Evolutionary conservation across 2,329 filamentous ascomycete species (phyloP).

Genomic region (Trichophyton simii): DNA sequence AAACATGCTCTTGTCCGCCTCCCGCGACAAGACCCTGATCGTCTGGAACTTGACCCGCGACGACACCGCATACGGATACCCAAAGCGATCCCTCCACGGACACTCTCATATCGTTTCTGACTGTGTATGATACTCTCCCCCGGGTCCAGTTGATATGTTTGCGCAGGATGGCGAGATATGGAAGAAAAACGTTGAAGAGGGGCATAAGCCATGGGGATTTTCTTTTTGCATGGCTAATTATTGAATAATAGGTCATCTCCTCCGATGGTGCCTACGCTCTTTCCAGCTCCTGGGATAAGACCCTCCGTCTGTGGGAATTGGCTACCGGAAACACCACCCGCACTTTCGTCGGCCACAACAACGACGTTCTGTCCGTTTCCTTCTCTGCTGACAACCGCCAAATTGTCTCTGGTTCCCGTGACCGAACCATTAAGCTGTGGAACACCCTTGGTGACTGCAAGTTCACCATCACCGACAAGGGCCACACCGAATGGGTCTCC

Average conservation of each 20-base stretch:
- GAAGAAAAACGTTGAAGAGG: not conserved
- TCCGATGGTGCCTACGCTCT: conserved; percentile 98
- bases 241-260: conserved; percentile 68
- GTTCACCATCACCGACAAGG: conserved; percentile 99
- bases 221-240: conserved; percentile 11
- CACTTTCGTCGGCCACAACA: conserved; percentile 97
- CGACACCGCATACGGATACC: conserved; percentile 95
- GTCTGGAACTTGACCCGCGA: conserved; percentile 99
- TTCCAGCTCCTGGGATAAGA: conserved; percentile 99
- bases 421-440: conserved; percentile 99
- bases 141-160: conserved; percentile 9
- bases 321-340: conserved; percentile 93
- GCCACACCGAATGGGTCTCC: conserved; percentile 98
- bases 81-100: conserved; percentile 95
- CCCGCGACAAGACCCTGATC: conserved; percentile 97
- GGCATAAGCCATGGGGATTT: not conserved
- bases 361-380: conserved; percentile 97
- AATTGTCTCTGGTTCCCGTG: conserved; percentile 97
- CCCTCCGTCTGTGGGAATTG: conserved; percentile 97
- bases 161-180: conserved; percentile 7
- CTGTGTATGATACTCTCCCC: conserved; percentile 61
- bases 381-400: conserved; percentile 99
- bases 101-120: conserved; percentile 99
- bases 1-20: conserved; percentile 98
- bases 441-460: conserved; percentile 99